phyloP scores from a whole-genome alignment of 2,329 filamentous ascomycete species.

The Leptographium procerum region DNA sequence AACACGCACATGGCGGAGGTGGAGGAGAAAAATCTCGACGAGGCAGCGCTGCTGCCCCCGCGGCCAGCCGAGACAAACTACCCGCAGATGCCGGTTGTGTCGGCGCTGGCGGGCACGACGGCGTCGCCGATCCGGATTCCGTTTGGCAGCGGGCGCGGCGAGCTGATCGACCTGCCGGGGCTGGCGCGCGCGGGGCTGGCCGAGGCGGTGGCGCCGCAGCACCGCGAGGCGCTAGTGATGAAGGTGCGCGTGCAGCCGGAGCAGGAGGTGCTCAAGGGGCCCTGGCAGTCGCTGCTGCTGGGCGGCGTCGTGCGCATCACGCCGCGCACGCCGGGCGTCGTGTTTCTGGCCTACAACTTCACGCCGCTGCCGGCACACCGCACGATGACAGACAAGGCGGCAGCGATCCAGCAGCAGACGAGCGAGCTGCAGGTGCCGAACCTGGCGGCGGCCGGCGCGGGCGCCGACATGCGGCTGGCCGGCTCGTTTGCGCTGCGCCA shows the following conservation, averaged over 20 bases:
- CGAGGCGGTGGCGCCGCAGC: slow-evolving; percentile 53
- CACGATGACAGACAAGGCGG: slow-evolving; percentile 70
- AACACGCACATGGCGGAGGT: too few relatives aligned
- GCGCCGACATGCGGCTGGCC: slow-evolving; percentile 52
- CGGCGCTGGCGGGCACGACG: slow-evolving; percentile 80
- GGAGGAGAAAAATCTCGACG: too few relatives aligned
- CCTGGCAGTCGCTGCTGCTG: slow-evolving; percentile 69
- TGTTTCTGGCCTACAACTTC: slow-evolving; percentile 78
- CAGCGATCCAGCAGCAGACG: slow-evolving; percentile 56
- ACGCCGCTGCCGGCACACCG: slow-evolving; percentile 66
- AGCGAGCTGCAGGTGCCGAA: slow-evolving; percentile 48
- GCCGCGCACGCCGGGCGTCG: slow-evolving; percentile 49
- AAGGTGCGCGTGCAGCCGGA: slow-evolving; percentile 60
- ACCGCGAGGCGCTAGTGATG: slow-evolving; percentile 66
- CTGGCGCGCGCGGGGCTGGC: slow-evolving; percentile 65
- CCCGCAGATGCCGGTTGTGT: slow-evolving; percentile 77
- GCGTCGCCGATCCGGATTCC: slow-evolving; percentile 89
- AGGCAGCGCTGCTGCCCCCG: slow-evolving; percentile 60
- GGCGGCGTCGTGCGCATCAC: slow-evolving; percentile 84
- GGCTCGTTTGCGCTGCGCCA: slow-evolving; percentile 64
- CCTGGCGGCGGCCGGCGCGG: slow-evolving; percentile 49
- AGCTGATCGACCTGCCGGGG: slow-evolving; percentile 87
- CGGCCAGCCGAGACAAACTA: slow-evolving; percentile 61
- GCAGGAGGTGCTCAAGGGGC: slow-evolving; percentile 56
- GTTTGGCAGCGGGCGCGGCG: slow-evolving; percentile 75